Percentiles rank a stretch among this genome's conserved stretches.
Conservation (phyloP, 2,329 filamentous ascomycete species). For the Xylaria arbuscula region DNA sequence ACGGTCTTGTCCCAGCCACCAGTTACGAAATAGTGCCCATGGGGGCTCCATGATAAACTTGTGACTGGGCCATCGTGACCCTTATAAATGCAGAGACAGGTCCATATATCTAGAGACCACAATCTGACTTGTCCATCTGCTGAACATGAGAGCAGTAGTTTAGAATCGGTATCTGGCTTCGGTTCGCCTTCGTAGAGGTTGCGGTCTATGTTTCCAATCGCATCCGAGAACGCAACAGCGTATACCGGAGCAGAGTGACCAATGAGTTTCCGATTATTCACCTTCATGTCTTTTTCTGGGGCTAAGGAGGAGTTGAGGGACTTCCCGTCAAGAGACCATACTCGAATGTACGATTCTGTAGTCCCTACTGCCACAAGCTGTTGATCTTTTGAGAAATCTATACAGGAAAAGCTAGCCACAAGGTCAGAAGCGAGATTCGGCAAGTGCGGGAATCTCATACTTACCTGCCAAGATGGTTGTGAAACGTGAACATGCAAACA, state of each 20-base stretch:
- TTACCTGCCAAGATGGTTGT: constrained; percentile 93
- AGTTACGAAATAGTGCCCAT: constrained; percentile 93
- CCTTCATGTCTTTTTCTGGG: constrained; percentile 68
- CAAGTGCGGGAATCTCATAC: constrained; percentile 44
- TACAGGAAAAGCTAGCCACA: constrained; percentile 77
- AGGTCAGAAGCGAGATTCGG: constrained; percentile 20
- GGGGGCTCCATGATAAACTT: constrained; percentile 89
- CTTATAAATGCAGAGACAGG: constrained; percentile 93
- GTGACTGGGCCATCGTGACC: constrained; percentile 91
- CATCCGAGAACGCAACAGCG: constrained; percentile 84
- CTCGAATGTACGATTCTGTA: constrained; percentile 92
- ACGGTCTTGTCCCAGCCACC: constrained; percentile 90
- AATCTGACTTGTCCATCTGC: constrained; percentile 89
- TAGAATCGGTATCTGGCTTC: constrained; percentile 66
- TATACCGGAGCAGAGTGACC: constrained; percentile 93
- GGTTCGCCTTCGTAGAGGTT: constrained; percentile 63
- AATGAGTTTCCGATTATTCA: constrained; percentile 77
- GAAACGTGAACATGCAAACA: constrained; percentile 97
- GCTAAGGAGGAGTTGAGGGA: constrained; percentile 75
- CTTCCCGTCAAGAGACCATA: constrained; percentile 91
- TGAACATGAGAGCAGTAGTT: constrained; percentile 86
- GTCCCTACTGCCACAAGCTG: constrained; percentile 89
- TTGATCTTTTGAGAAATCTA: constrained; percentile 95
- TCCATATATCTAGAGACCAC: constrained; percentile 92
- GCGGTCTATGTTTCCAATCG: constrained; percentile 67